Base-by-base conservation (phyloP, 2,329 filamentous ascomycete species). In the Aspergillus sp. region DNA sequence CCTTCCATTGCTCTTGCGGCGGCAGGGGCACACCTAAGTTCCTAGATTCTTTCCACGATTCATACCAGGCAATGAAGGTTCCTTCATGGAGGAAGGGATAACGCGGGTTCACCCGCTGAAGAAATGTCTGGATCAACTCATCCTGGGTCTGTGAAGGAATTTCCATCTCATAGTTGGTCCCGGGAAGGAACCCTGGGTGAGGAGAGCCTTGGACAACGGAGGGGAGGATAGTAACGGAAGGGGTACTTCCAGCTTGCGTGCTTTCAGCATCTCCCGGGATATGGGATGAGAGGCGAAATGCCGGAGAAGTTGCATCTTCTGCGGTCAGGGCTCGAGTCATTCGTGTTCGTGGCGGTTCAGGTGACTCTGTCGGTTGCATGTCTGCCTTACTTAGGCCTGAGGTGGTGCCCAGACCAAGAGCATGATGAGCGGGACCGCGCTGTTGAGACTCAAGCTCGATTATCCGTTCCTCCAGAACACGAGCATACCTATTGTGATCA, bases 81-180 rank as follows among this genome's bases (percentile, higher is more conserved):
- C 36, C 53, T 21, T 55, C 53, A 19, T 55, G 53, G n/a, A 55
- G 53, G 28, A 55, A 55, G 10, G 53, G 53, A 13, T 55, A 55
- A 6, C 53, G 41, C 6, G 53, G 53, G 9, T 55, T 55, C 8
- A 55, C 53, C 1, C 53, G 53, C 25, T 55, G n/a, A 0, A 55
- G 39, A 10, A 55, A 55, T 10, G 47, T 47, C 3, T 17, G 39
- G 19, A 55, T 19, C 25, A 55, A 23, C 9, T 55, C 17, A 47
- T 55, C 19, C 39, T 55, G 53, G 2, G 25, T 47, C 4, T 19
- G 39, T 13, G 53, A 15, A 5, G 53, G 30, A 4, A 55, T 55
- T 4, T 25, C 39, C 8, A 28, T 32, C 17, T 36, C 53, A 21
- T 45, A 28, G 36, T 17, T 25, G 10, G 12, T 7, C 17, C 3